These are phyloP conservation scores for Clarireedia homoeocarpa DNA, from an alignment of 2,329 filamentous ascomycete genomes.

Conservation along the genomic window DNA sequence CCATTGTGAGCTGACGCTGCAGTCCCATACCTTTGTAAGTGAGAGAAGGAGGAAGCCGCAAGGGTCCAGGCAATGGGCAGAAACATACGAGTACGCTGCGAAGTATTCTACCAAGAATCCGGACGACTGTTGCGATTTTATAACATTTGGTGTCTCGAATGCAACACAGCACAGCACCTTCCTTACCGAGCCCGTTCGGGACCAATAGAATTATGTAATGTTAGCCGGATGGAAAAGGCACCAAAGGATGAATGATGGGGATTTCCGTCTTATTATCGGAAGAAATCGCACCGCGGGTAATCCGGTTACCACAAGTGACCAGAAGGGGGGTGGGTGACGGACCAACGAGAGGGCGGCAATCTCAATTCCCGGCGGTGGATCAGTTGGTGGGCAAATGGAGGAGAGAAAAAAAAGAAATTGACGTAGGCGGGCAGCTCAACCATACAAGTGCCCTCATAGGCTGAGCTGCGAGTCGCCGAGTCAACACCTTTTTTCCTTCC, in stretches of 20 bases:
- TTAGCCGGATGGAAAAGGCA: too few relatives aligned
- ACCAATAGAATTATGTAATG: too few relatives aligned
- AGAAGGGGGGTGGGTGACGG: not conserved
- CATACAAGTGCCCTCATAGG: not conserved
- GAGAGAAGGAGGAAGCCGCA: too few relatives aligned
- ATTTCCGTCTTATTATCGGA: conserved; percentile 4
- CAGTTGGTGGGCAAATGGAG: not conserved
- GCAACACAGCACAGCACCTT: too few relatives aligned
- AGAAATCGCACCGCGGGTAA: not conserved
- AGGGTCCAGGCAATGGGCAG: too few relatives aligned
- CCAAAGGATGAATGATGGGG: not conserved
- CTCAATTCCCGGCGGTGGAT: not conserved
- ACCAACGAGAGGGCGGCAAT: not conserved
- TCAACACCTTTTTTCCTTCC: conserved; percentile 5
- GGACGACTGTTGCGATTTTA: too few relatives aligned
- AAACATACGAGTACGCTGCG: too few relatives aligned
- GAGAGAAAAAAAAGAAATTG: not conserved
- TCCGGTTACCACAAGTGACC: not conserved
- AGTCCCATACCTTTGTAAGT: too few relatives aligned
- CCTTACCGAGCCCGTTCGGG: too few relatives aligned
- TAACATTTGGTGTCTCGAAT: too few relatives aligned
- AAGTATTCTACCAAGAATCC: too few relatives aligned
- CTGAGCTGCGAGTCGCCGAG: not conserved
- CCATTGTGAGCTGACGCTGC: too few relatives aligned
- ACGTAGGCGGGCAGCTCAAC: not conserved